Conservation (phyloP, 768 basidiomycete species). For the Multifurca ochricompacta region DNA sequence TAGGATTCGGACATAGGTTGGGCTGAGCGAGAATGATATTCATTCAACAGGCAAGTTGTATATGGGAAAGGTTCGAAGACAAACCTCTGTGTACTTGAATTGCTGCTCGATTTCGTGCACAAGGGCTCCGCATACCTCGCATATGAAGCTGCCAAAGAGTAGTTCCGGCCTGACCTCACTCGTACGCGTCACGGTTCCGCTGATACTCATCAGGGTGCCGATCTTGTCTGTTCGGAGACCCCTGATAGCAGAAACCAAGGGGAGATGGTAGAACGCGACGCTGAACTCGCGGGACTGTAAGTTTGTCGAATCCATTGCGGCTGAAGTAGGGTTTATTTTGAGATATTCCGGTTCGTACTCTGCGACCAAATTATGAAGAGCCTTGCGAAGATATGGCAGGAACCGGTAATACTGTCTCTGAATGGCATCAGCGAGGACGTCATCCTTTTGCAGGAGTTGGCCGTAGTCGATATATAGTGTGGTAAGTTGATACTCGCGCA, state of each 20-base stretch:
- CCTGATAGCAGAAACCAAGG: conserved; percentile 89
- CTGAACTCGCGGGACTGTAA: conserved; percentile 90
- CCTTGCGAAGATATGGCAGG: conserved; percentile 87
- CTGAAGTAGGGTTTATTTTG: conserved; percentile 88
- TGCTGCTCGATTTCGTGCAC: conserved; percentile 96
- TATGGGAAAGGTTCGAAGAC: background rate
- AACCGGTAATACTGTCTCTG: conserved; percentile 96
- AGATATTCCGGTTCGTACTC: conserved; percentile 90
- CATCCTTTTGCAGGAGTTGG: conserved; percentile 84
- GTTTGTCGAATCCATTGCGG: conserved; percentile 77
- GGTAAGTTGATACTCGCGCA: conserved; percentile 91
- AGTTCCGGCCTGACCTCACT: conserved; percentile 96
- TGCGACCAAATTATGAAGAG: conserved; percentile 82
- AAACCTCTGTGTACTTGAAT: conserved; percentile 97
- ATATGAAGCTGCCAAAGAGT: conserved; percentile 87
- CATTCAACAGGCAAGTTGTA: conserved; percentile 9
- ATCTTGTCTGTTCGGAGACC: conserved; percentile 90
- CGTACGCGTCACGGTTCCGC: conserved; percentile 94
- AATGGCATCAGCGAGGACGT: conserved; percentile 89
- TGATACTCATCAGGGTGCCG: conserved; percentile 89
- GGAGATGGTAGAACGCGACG: conserved; percentile 92
- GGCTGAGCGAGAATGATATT: conserved; percentile 46
- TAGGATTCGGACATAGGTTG: conserved; percentile 86
- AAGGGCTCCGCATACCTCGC: conserved; percentile 78
- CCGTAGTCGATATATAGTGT: conserved; percentile 96